Evolutionary conservation across 176 grass and related monocot genomes (phyloP).

Genomic region (Zoysia pacifica): DNA sequence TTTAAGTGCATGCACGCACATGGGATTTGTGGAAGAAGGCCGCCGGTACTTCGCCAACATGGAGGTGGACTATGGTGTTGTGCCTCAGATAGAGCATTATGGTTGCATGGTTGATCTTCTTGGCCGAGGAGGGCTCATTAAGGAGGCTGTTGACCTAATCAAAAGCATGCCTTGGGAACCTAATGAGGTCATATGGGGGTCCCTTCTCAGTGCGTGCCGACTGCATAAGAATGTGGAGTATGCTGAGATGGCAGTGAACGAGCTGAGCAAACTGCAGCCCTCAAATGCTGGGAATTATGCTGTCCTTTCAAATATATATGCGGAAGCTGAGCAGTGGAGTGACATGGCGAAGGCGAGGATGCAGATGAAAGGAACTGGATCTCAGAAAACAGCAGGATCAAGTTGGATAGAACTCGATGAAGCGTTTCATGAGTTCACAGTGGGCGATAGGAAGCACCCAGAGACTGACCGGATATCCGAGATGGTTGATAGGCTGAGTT

Average conservation of each 20-base stretch:
- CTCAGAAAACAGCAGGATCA: conserved; percentile 68
- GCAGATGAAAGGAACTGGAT: conserved; percentile 62
- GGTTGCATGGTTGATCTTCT: conserved; percentile 76
- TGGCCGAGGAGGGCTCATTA: conserved; percentile 63
- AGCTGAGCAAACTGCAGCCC: conserved; percentile 59
- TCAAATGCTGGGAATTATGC: conserved; percentile 67
- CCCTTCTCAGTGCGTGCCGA: conserved; percentile 76
- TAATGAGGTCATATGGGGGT: conserved; percentile 68
- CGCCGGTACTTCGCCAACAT: conserved; percentile 49
- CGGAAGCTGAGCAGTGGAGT: conserved; percentile 60
- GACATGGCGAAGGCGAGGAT: conserved; percentile 72
- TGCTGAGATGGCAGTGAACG: conserved; percentile 58
- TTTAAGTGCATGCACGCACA: conserved; percentile 67
- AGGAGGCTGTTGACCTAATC: conserved; percentile 58
- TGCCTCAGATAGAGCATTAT: conserved; percentile 75
- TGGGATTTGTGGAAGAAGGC: conserved; percentile 63
- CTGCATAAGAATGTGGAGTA: conserved; percentile 70
- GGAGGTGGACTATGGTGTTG: conserved; percentile 58
- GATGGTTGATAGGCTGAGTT: conserved; percentile 69
- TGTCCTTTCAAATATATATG: conserved; percentile 77
- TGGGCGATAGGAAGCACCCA: conserved; percentile 57
- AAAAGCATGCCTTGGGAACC: conserved; percentile 64
- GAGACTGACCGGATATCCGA: conserved; percentile 41
- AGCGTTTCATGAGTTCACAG: conserved; percentile 67
- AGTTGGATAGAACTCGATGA: conserved; percentile 75